Evolutionary conservation across 768 basidiomycete species (phyloP), one percentile per base, ranked within the genome.

Genomic region (Lentinula detonsa): DNA sequence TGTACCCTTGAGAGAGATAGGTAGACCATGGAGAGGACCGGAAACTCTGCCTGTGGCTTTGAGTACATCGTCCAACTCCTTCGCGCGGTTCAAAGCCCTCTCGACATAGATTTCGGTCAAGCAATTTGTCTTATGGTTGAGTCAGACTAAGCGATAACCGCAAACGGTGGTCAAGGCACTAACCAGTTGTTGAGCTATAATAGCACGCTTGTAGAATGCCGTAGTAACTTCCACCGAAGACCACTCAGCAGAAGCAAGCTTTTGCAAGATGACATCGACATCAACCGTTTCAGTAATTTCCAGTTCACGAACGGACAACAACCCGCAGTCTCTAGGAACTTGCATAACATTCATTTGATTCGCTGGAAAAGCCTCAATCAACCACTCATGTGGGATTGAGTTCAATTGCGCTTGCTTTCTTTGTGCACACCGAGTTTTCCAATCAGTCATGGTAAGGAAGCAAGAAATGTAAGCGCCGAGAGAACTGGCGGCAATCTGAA

Each of bases 161-260:
- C 34, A 2, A 39, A 31, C 37, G 42, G 35, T 39, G 39, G 21
- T 23, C 28, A 40, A 18, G 5, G 18, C 45, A 66, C 76, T 64
- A 65, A 86, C 85, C 34, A 88, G 70, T 67, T 88, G 86, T 11
- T 90, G 87, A 2, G 87, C 87, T 33, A 90, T 68, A 37, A 86
- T 78, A 1, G 88, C 88, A 7, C 86, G 75, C 68, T 88, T 87
- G 70, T 79, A 85, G 69, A 83, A 88, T 0, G 87, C 85, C 0
- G 72, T 79, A 0, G 83, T 83, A 6, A 87, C 86, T 21, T 81
- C 78, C 2, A 83, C 79, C 1, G 85, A 78, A 1, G 83, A 76
- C 81, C 82, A 87, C 60, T 77, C 69, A 1, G 73, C 74, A 0
- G 65, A 69, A 23, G 75, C 77, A 7, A 90, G 70, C 53, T 78